phyloP scores from a whole-genome alignment of 2,329 filamentous ascomycete species.

The Claviceps fusiformis region DNA sequence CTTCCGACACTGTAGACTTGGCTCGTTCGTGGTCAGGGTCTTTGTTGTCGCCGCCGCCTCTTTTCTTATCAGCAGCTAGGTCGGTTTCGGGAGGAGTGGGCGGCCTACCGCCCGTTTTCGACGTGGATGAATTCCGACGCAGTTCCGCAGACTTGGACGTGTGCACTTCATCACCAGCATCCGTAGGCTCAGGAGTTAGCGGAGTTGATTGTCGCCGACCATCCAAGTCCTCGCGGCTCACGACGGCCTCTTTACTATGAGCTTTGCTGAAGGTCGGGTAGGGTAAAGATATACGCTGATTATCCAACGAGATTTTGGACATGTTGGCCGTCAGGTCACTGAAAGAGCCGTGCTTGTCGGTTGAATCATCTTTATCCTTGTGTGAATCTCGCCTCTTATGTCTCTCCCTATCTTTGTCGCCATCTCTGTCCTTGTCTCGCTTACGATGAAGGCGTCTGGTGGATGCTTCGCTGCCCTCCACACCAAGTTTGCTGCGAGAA shows the following conservation, averaged over 20 bases:
- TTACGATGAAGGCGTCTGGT: slow-evolving; percentile 18
- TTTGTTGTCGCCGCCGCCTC: slow-evolving; percentile 22
- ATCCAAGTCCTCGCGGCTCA: slow-evolving; percentile 42
- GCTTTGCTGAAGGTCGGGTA: slow-evolving; percentile 82
- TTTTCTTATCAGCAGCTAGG: slow-evolving; percentile 30
- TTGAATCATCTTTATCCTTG: slow-evolving; percentile 20
- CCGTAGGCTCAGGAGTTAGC: slow-evolving; percentile 58
- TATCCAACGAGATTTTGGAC: slow-evolving; percentile 22
- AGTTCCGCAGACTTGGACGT: slow-evolving; percentile 36
- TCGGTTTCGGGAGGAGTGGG: slow-evolving; percentile 53
- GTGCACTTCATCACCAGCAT: slow-evolving; percentile 34
- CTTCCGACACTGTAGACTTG: slow-evolving; percentile 30
- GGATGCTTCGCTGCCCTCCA: slow-evolving; percentile 26
- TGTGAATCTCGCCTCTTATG: slow-evolving; percentile 22
- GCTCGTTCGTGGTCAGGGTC: slow-evolving; percentile 17
- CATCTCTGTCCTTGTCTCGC: slow-evolving; percentile 17
- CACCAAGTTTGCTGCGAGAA: slow-evolving; percentile 26
- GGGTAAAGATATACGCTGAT: slow-evolving; percentile 42
- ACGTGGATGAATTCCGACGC: slow-evolving; percentile 22
- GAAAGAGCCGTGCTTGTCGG: slow-evolving; percentile 22
- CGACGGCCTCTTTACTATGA: slow-evolving; percentile 76
- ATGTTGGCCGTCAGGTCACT: slow-evolving; percentile 38
- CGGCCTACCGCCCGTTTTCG: slow-evolving; percentile 34
- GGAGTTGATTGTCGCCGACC: slow-evolving; percentile 24
- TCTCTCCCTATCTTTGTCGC: slow-evolving; percentile 19